Base-by-base conservation (phyloP, 495 filamentous ascomycete genomes). In the Trichoderma asperelloides region DNA sequence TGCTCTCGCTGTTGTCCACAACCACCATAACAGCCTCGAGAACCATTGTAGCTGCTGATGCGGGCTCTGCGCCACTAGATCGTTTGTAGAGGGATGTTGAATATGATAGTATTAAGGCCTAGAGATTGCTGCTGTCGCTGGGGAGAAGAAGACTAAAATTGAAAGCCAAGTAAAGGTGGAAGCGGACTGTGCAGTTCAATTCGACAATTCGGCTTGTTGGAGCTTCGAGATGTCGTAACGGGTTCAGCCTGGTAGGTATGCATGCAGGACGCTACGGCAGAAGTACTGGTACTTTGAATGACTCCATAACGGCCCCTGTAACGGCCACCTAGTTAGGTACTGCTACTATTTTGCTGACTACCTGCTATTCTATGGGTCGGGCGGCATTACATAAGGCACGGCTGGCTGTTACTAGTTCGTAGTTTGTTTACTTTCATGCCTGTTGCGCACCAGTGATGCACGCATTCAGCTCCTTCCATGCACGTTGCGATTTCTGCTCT, bases 1-100 rank as follows among this genome's bases (percentile, higher is more conserved):
- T 96, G 79, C 89, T 92, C 82, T 99, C 95, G 82, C 91, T 96
- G 81, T 98, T 99, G 84, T 99, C 95, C 72, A 98, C 91, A 70
- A 87, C 79, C 65, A 87, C 78, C 84, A 87, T 86, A n/a, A 85
- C 85, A 75, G 85, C 85, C 78, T 87, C 85, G 74, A 86, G 81
- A 74, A 74, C 79, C 85, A 87, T 87, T 73, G 80, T 80, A 79
- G 67, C 68, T 60, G 65, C 49, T 70, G 45, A 2, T n/a, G 23
- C 23, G 23, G 41, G 27, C 28, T 13, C 45, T 45, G 55, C 33
- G 64, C 27, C 39, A 49, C 27, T 43, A 21, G 16, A 7, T 23
- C 33, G 62, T 39, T 21, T 49, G 9, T 62, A 21, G 2, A 6
- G 65, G 2, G 51, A 25, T 1, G 27, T 55, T 70, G 62, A 23